These are phyloP conservation scores for Pontederia crassipes DNA, from an alignment of 176 grass and related monocot species.

Conservation along the genomic window DNA sequence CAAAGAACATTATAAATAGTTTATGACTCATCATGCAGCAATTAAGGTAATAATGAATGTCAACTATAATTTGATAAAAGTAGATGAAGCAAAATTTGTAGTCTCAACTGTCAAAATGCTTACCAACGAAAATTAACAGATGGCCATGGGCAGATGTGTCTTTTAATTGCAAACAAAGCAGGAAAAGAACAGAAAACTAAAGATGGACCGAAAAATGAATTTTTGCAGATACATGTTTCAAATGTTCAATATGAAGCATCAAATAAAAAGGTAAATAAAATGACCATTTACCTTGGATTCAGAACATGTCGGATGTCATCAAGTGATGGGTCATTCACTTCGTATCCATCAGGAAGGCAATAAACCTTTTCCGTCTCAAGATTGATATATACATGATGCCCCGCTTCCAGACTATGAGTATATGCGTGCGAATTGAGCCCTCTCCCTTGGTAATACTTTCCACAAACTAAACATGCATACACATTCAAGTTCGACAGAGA, in stretches of 20 bases:
- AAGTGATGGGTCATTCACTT: constrained; percentile 84
- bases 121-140: too few species aligned
- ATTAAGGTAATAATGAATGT: too few species aligned
- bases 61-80: too few species aligned
- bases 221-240: not conserved
- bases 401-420: constrained; percentile 93
- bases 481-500: constrained; percentile 98
- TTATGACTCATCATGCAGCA: too few species aligned
- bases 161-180: not conserved
- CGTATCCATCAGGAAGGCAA: constrained; percentile 95
- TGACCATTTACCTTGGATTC: constrained; percentile 60
- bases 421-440: constrained; percentile 98
- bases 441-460: constrained; percentile 99
- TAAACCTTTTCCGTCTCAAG: constrained; percentile 96
- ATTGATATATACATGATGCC: constrained; percentile 92
- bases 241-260: not conserved
- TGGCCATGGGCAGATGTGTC: too few species aligned
- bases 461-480: constrained; percentile 93
- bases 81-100: too few species aligned
- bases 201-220: not conserved
- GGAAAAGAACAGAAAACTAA: not conserved
- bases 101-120: too few species aligned
- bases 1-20: too few species aligned
- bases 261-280: constrained; percentile 13
- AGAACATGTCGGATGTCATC: constrained; percentile 94